Evolutionary conservation across 2,329 filamentous ascomycete species (phyloP).

Genomic region (Zarea fungicola): DNA sequence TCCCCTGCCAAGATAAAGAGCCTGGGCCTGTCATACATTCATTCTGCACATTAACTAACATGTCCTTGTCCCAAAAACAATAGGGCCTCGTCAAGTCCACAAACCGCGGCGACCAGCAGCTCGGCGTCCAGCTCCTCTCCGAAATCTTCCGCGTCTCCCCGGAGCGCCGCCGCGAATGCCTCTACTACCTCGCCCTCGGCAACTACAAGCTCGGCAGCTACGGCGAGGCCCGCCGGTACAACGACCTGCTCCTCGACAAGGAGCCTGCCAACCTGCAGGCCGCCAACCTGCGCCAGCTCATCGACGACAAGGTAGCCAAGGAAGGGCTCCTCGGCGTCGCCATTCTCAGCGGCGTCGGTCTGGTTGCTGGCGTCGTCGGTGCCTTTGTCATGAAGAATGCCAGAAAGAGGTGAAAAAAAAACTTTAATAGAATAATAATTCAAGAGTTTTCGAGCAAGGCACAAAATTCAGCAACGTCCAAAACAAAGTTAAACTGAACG

Average conservation of each 20-base stretch:
- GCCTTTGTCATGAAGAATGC: slow-evolving; percentile 78
- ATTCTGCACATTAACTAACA: no score
- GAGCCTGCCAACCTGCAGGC: slow-evolving; percentile 92
- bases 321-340: slow-evolving; percentile 92
- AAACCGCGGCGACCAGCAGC: slow-evolving; percentile 79
- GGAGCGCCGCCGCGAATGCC: slow-evolving; percentile 91
- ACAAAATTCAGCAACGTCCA: no score
- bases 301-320: slow-evolving; percentile 93
- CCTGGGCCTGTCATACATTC: no score
- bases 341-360: slow-evolving; percentile 86
- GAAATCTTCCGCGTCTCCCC: slow-evolving; percentile 94
- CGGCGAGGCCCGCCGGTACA: slow-evolving; percentile 88
- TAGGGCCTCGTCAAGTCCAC: slow-evolving; percentile 94
- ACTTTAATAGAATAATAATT: no score
- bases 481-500: no score
- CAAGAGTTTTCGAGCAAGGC: no score
- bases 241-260: slow-evolving; percentile 84
- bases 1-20: no score
- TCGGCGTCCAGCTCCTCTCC: slow-evolving; percentile 86
- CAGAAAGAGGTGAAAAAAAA: slow-evolving; percentile 49
- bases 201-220: slow-evolving; percentile 99
- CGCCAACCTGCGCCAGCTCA: slow-evolving; percentile 74
- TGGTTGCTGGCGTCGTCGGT: slow-evolving; percentile 89
- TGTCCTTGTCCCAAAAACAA: no score
- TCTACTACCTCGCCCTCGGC: slow-evolving; percentile 94